Conservation (phyloP, 352 stramenopile species). For the Plasmopara muralis region DNA sequence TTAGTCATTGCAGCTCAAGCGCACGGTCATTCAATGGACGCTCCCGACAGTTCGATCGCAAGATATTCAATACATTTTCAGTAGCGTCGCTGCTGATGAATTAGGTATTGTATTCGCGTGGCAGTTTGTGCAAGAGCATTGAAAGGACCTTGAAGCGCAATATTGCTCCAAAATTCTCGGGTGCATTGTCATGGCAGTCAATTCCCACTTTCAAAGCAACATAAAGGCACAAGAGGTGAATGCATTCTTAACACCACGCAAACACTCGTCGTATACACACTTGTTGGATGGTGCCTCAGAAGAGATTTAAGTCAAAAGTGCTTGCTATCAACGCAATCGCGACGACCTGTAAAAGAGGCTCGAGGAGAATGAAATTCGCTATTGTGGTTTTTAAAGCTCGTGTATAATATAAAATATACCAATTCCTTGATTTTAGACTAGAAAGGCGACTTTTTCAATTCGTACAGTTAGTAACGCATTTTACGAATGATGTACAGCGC, state of each 20-base stretch:
- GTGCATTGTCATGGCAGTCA: slow-evolving; percentile 54
- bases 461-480: too few relatives aligned
- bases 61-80: slow-evolving; percentile 78
- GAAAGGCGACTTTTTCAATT: too few relatives aligned
- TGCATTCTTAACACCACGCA: slow-evolving; percentile 50
- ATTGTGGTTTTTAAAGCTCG: background rate
- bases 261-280: slow-evolving; percentile 60
- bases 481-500: slow-evolving; percentile 15
- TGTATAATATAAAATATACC: too few relatives aligned
- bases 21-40: slow-evolving; percentile 57
- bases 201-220: slow-evolving; percentile 61
- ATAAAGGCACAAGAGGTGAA: slow-evolving; percentile 47
- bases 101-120: slow-evolving; percentile 46
- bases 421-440: too few relatives aligned
- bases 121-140: slow-evolving; percentile 72
- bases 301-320: slow-evolving; percentile 64
- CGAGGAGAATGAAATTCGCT: slow-evolving; percentile 8
- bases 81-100: slow-evolving; percentile 53
- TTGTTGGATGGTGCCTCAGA: slow-evolving; percentile 63
- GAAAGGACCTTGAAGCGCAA: slow-evolving; percentile 52
- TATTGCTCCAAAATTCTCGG: slow-evolving; percentile 58
- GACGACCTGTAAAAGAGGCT: slow-evolving; percentile 55
- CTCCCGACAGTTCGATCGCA: slow-evolving; percentile 67
- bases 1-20: slow-evolving; percentile 51
- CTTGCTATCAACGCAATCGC: slow-evolving; percentile 51